Conservation (phyloP, 2,329 filamentous ascomycete species). For the Microdochium bolleyi region DNA sequence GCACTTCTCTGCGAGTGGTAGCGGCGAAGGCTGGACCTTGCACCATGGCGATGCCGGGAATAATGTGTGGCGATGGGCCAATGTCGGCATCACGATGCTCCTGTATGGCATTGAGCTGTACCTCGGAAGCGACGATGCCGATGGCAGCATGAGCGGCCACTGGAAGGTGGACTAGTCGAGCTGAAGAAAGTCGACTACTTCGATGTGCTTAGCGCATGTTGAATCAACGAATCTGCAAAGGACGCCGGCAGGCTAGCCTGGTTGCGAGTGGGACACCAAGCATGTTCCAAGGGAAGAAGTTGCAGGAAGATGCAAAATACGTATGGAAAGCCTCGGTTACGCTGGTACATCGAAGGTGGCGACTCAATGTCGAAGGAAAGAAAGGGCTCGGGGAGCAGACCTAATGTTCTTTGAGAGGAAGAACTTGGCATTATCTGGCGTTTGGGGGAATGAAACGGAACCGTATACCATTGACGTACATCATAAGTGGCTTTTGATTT, state of each 20-base stretch:
- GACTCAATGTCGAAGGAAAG: slow-evolving; percentile 10
- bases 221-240: no score
- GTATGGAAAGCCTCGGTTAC: no score
- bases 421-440: slow-evolving; percentile 19
- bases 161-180: slow-evolving; percentile 81
- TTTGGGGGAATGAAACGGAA: slow-evolving; percentile 16
- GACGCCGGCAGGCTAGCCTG: no score
- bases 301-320: no score
- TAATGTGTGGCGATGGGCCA: slow-evolving; percentile 90
- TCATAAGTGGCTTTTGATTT: slow-evolving; percentile 4
- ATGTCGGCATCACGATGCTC: slow-evolving; percentile 80
- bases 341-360: neutral
- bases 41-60: slow-evolving; percentile 76
- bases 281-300: no score
- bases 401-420: neutral
- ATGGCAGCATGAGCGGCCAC: slow-evolving; percentile 64
- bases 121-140: slow-evolving; percentile 74
- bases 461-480: slow-evolving; percentile 20
- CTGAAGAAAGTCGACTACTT: neutral
- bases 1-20: slow-evolving; percentile 77
- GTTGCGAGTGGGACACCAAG: no score
- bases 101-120: slow-evolving; percentile 88
- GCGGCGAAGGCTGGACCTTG: slow-evolving; percentile 71
- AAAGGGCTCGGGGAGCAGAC: slow-evolving; percentile 7
- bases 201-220: no score